A percentile compares a stretch with the other conserved stretches of the same genome.
Evolutionary conservation across 345 rosid genomes (phyloP).

Genomic region (Raphanus raphanistrum): DNA sequence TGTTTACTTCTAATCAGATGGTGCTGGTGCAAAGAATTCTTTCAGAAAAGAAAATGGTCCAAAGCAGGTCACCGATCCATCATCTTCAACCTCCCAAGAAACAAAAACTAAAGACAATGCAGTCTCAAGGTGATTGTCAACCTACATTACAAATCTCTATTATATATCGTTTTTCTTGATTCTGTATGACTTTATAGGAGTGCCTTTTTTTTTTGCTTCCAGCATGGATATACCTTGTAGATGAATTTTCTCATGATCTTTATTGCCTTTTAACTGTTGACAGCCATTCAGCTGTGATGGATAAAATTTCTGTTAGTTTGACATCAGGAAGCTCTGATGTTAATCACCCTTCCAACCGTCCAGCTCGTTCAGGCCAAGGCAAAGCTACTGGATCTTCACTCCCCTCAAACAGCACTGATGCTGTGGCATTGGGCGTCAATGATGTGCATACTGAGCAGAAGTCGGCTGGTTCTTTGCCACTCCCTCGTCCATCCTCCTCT

Average conservation of each 20-base stretch:
- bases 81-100: constrained; percentile 47
- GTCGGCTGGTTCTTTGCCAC: constrained; percentile 42
- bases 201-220: not conserved
- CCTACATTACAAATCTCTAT: not conserved
- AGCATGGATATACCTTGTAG: not conserved
- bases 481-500: constrained; percentile 53
- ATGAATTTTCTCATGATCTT: constrained; percentile 12
- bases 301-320: constrained; percentile 52
- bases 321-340: constrained; percentile 43
- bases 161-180: constrained; percentile 8
- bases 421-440: constrained; percentile 48
- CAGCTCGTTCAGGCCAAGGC: constrained; percentile 42
- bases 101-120: constrained; percentile 48
- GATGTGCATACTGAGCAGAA: constrained; percentile 40
- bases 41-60: constrained; percentile 55
- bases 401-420: constrained; percentile 40
- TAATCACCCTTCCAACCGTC: constrained; percentile 32
- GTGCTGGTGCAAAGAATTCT: constrained; percentile 56
- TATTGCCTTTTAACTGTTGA: constrained; percentile 27
- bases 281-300: constrained; percentile 49
- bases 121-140: constrained; percentile 50
- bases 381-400: constrained; percentile 45
- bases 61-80: constrained; percentile 53
- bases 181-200: constrained; percentile 3
- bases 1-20: constrained; percentile 56